Percentiles rank a stretch among this genome's conserved stretches.
Evolutionary conservation across 768 basidiomycete species (phyloP).

Genomic region (Harrya chromipes): DNA sequence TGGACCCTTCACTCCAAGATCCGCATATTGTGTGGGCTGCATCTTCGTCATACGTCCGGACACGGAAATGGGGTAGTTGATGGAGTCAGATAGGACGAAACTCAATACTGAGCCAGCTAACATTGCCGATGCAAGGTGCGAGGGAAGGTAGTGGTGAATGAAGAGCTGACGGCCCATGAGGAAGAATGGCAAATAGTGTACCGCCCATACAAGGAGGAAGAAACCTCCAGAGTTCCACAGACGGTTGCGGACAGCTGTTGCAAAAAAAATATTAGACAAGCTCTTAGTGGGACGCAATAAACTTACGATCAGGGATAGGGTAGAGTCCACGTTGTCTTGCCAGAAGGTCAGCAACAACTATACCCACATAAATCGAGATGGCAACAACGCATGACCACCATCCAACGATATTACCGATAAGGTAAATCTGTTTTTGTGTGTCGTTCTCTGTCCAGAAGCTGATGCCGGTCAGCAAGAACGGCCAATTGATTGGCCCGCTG

Average conservation of each 20-base stretch:
- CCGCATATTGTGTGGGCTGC: slow-evolving; percentile 55
- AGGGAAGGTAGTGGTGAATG: slow-evolving; percentile 96
- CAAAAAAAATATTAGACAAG: slow-evolving; percentile 4
- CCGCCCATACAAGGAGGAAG: slow-evolving; percentile 92
- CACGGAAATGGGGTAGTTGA: slow-evolving; percentile 87
- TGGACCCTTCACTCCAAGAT: slow-evolving; percentile 77
- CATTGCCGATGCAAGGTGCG: slow-evolving; percentile 88
- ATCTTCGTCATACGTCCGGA: slow-evolving; percentile 64
- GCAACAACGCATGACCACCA: slow-evolving; percentile 94
- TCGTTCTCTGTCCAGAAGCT: slow-evolving; percentile 96
- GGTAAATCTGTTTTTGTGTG: slow-evolving; percentile 88
- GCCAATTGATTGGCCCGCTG: slow-evolving; percentile 95
- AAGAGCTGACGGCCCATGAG: slow-evolving; percentile 96
- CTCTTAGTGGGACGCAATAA: background rate
- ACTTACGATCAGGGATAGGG: slow-evolving; percentile 86
- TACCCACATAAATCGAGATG: slow-evolving; percentile 84
- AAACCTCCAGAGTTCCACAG: slow-evolving; percentile 95
- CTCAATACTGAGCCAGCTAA: slow-evolving; percentile 90
- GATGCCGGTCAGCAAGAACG: slow-evolving; percentile 93
- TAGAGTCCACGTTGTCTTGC: slow-evolving; percentile 82
- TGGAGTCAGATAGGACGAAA: slow-evolving; percentile 84
- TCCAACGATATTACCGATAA: slow-evolving; percentile 90
- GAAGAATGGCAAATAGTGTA: slow-evolving; percentile 97
- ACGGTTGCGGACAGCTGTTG: slow-evolving; percentile 82
- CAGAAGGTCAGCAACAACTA: slow-evolving; percentile 85